Percentiles rank a stretch among this genome's conserved stretches.
Conservation (phyloP, 2,329 filamentous ascomycete genomes). For the Aureobasidium musti region DNA sequence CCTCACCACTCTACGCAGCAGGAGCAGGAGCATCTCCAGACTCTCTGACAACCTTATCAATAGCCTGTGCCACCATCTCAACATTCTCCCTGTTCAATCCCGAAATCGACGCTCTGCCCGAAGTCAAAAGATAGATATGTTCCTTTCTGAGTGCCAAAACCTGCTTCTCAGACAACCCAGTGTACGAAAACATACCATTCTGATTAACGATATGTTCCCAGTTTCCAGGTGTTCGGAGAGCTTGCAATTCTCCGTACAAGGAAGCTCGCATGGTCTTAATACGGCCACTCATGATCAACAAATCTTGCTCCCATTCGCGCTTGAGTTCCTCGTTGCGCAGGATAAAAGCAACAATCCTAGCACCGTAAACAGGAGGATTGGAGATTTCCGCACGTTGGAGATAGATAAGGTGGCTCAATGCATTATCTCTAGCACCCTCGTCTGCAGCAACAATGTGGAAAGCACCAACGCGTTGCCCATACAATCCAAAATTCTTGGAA, state of each 20-base stretch:
- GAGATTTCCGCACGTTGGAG: conserved; percentile 93
- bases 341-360: conserved; percentile 75
- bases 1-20: background rate
- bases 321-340: conserved; percentile 77
- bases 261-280: conserved; percentile 83
- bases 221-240: conserved; percentile 74
- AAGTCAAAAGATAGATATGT: conserved; percentile 66
- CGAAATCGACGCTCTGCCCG: conserved; percentile 10
- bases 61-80: conserved; percentile 25
- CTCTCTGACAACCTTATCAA: conserved; percentile 25
- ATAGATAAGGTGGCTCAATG: conserved; percentile 82
- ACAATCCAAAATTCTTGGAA: conserved; percentile 66
- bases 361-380: conserved; percentile 88
- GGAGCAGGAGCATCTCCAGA: conserved; percentile 12
- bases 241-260: conserved; percentile 74
- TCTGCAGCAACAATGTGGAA: conserved; percentile 71
- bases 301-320: conserved; percentile 81
- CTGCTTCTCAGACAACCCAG: conserved; percentile 69
- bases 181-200: conserved; percentile 98
- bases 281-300: conserved; percentile 85
- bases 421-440: conserved; percentile 65
- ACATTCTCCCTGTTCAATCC: conserved; percentile 25
- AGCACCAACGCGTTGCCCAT: conserved; percentile 87
- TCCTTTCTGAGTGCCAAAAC: conserved; percentile 67
- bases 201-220: conserved; percentile 83